Conservation (phyloP, 2,329 filamentous ascomycete genomes). For the Helotiales sp. region DNA sequence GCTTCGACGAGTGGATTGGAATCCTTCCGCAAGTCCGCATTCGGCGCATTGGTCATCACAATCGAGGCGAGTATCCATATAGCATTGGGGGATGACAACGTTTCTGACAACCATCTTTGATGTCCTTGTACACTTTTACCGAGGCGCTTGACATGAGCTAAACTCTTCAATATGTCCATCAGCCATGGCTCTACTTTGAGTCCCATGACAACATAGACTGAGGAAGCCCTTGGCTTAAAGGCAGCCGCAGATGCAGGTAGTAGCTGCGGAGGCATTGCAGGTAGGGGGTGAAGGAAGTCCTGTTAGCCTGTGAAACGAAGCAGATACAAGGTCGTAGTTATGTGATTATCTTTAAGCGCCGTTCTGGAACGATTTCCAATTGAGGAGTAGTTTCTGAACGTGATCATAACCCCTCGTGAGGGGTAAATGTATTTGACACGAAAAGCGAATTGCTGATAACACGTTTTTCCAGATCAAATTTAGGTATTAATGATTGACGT, state of each 20-base stretch:
- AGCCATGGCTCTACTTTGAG: constrained; percentile 95
- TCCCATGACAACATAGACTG: constrained; percentile 91
- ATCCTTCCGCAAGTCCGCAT: constrained; percentile 82
- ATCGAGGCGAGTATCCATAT: constrained; percentile 94
- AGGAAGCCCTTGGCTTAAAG: constrained; percentile 87
- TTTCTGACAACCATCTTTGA: constrained; percentile 93
- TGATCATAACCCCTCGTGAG: too few relatives aligned
- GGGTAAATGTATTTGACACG: too few relatives aligned
- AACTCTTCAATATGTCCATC: constrained; percentile 93
- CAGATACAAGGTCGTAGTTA: too few relatives aligned
- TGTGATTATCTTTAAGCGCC: too few relatives aligned
- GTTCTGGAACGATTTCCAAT: too few relatives aligned
- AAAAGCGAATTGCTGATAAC: too few relatives aligned
- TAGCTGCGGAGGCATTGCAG: constrained; percentile 90
- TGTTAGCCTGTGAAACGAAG: too few relatives aligned
- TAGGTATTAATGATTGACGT: too few relatives aligned
- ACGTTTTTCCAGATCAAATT: too few relatives aligned
- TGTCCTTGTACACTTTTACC: constrained; percentile 97
- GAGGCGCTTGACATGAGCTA: constrained; percentile 94
- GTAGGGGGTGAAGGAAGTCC: too few relatives aligned
- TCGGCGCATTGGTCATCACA: constrained; percentile 89
- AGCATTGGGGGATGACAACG: constrained; percentile 83
- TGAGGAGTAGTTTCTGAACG: too few relatives aligned
- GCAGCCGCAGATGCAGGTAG: constrained; percentile 94
- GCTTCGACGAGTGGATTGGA: constrained; percentile 83